Evolutionary conservation across 768 basidiomycete species (phyloP).

Genomic region (Coprinopsis sp.): DNA sequence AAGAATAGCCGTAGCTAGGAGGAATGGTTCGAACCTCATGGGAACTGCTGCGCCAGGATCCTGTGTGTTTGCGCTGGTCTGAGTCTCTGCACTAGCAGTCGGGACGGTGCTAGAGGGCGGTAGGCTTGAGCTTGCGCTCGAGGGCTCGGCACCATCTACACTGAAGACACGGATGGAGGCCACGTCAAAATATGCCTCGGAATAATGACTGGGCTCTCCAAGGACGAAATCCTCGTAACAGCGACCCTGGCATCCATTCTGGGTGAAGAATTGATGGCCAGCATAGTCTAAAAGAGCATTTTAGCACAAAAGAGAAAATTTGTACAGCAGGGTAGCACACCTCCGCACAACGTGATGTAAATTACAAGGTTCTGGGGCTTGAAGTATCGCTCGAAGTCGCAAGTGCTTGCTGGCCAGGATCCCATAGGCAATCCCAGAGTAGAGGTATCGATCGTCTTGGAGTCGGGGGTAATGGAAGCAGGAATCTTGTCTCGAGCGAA

Average conservation of each 20-base stretch:
- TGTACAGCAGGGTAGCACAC: slow-evolving; percentile 1
- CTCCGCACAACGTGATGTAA: slow-evolving; percentile 14
- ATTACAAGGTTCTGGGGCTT: slow-evolving; percentile 14
- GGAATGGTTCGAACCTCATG: no score
- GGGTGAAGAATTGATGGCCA: slow-evolving; percentile 11
- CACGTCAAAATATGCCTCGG: slow-evolving; percentile 16
- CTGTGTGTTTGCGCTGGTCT: no score
- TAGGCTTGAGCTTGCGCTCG: no score
- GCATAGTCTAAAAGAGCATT: slow-evolving; percentile 10
- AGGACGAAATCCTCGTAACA: slow-evolving; percentile 15
- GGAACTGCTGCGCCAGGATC: no score
- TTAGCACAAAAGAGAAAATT: neutral
- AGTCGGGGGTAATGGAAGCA: neutral
- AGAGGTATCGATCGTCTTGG: slow-evolving; percentile 13
- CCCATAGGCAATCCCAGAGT: slow-evolving; percentile 15
- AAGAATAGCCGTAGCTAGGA: no score
- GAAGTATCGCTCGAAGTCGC: slow-evolving; percentile 11
- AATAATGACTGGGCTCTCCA: slow-evolving; percentile 9
- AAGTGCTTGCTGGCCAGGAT: slow-evolving; percentile 12
- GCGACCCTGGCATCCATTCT: slow-evolving; percentile 12
- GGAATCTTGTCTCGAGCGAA: slow-evolving; percentile 12
- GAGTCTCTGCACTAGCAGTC: no score
- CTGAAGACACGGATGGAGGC: slow-evolving; percentile 12
- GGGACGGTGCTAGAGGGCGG: no score
- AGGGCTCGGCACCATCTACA: neutral